Conservation (phyloP, 2,329 filamentous ascomycete genomes). For the Colletotrichum tropicale region DNA sequence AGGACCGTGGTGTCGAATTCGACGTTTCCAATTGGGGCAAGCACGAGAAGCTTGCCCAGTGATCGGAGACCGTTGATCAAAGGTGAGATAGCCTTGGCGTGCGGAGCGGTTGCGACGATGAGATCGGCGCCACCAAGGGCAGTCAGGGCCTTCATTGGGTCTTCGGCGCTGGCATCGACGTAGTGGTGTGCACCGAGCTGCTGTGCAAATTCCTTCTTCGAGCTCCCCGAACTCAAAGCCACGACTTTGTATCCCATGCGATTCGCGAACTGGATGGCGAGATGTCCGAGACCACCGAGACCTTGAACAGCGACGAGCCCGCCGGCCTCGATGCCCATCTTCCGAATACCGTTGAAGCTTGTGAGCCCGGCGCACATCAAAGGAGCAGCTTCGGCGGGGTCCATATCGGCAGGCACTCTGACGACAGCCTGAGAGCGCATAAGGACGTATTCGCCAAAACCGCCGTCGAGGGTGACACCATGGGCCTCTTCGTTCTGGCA, state of each 20-base stretch:
- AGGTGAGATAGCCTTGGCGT: slow-evolving; percentile 55
- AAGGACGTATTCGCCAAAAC: slow-evolving; percentile 68
- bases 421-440: slow-evolving; percentile 66
- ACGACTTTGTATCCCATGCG: slow-evolving; percentile 79
- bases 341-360: slow-evolving; percentile 65
- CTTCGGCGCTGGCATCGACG: slow-evolving; percentile 55
- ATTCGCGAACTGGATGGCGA: slow-evolving; percentile 76
- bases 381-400: slow-evolving; percentile 59
- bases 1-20: slow-evolving; percentile 46
- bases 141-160: slow-evolving; percentile 51
- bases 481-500: slow-evolving; percentile 69
- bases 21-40: slow-evolving; percentile 55
- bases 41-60: slow-evolving; percentile 63
- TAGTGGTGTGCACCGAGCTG: slow-evolving; percentile 48
- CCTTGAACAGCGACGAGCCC: slow-evolving; percentile 66
- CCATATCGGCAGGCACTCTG: slow-evolving; percentile 55
- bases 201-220: slow-evolving; percentile 71
- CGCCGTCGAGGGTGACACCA: slow-evolving; percentile 69
- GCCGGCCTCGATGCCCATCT: slow-evolving; percentile 56
- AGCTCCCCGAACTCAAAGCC: slow-evolving; percentile 68
- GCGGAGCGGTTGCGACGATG: slow-evolving; percentile 68
- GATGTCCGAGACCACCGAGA: slow-evolving; percentile 76
- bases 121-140: slow-evolving; percentile 67
- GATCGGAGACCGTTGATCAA: slow-evolving; percentile 58
- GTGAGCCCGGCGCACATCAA: slow-evolving; percentile 71